Conservation (phyloP, 441 rosid species). For the Adansonia gregorii region DNA sequence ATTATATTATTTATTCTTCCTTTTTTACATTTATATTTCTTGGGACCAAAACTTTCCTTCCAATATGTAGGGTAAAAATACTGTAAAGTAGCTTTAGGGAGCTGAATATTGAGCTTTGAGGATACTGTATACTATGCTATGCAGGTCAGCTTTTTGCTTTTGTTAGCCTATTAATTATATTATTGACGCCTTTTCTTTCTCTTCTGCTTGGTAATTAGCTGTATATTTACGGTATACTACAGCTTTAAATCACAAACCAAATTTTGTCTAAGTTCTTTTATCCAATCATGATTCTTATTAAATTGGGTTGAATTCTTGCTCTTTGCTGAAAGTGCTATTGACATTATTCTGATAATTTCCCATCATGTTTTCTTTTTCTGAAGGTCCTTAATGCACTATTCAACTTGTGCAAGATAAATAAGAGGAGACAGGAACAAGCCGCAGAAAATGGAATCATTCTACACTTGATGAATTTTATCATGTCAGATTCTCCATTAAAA, state of each 20-base stretch:
- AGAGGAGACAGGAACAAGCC: conserved; percentile 98
- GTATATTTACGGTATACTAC: neutral
- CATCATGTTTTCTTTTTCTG: conserved; percentile 20
- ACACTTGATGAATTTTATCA: conserved; percentile 81
- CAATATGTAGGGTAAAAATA: neutral
- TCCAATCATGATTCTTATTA: neutral
- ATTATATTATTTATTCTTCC: conserved; percentile 6
- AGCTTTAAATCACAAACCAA: conserved; percentile 9
- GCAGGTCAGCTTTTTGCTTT: neutral
- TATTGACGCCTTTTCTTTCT: neutral
- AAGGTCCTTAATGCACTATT: conserved; percentile 91
- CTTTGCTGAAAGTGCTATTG: neutral
- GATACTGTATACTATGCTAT: neutral
- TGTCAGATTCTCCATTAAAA: conserved; percentile 79
- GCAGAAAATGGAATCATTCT: conserved; percentile 99
- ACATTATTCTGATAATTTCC: conserved; percentile 11
- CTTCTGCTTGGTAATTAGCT: neutral
- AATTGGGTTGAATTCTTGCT: neutral
- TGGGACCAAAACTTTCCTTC: conserved; percentile 10
- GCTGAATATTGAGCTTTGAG: conserved; percentile 4
- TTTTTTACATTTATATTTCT: neutral
- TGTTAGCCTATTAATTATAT: neutral
- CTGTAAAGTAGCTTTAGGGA: neutral
- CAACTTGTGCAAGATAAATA: conserved; percentile 96
- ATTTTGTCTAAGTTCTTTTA: neutral